Evolutionary conservation across 352 stramenopile genomes (phyloP).

Genomic region (Detonula confervacea): DNA sequence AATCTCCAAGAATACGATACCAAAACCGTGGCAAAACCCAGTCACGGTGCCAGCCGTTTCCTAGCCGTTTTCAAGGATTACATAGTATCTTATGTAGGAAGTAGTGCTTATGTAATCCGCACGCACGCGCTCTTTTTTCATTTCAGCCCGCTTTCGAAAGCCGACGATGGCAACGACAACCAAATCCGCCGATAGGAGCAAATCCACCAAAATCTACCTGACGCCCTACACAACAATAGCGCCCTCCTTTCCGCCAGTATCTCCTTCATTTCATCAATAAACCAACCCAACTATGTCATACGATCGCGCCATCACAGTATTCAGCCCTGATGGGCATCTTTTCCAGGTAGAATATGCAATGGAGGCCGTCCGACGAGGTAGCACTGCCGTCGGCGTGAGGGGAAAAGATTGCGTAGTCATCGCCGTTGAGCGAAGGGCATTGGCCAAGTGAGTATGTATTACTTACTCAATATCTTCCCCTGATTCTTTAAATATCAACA

Average conservation of each 20-base stretch:
- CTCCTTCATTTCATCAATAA: neutral
- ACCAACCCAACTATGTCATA: constrained; percentile 89
- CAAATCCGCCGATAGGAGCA: no score
- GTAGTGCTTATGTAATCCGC: no score
- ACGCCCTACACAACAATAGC: no score
- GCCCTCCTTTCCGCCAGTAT: constrained; percentile 2
- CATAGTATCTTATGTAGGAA: no score
- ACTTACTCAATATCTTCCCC: neutral
- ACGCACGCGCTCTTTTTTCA: no score
- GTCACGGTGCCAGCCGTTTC: no score
- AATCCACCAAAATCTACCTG: no score
- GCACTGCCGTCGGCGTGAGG: constrained; percentile 96
- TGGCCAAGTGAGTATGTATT: constrained; percentile 80
- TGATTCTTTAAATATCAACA: neutral
- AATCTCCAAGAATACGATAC: no score
- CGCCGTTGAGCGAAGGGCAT: constrained; percentile 82
- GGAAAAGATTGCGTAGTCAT: constrained; percentile 95
- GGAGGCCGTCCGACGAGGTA: constrained; percentile 98
- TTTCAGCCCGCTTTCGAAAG: no score
- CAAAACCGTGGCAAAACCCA: no score
- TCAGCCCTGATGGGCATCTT: constrained; percentile 98
- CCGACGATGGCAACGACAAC: no score
- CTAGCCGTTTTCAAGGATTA: no score
- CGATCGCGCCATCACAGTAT: constrained; percentile 99
- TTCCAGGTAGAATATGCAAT: constrained; percentile 99